Evolutionary conservation across 2,329 filamentous ascomycete genomes (phyloP), one percentile per base, ranked within the genome.

Genomic region (Fusarium dlaminii): DNA sequence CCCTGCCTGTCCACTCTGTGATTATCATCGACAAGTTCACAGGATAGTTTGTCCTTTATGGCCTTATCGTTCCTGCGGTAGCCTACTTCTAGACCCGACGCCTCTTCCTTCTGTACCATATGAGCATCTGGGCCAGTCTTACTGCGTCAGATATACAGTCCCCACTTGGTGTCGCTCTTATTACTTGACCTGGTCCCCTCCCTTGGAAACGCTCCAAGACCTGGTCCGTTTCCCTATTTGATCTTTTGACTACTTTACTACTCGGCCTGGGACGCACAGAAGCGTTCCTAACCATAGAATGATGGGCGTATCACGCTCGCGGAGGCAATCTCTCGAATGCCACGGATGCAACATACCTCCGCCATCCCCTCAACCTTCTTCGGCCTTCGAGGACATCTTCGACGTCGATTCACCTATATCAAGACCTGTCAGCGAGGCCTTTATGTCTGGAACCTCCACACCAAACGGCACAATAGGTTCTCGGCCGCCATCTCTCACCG

Each of bases 401-500:
- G 81, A 82, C 77, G 87, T 87, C 83, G 77, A 79, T 56, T 68
- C 70, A 36, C 71, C 85, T 39, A 78, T 82, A 29, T 89, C 88
- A 12, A 83, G 88, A 64, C 87, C 86, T 20, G 75, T 83, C 46
- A 90, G 88, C 79, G 80, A 86, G 80, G 83, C 84, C 60, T 83
- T 86, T 63, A 81, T 85, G 51, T 86, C 85, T 45, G 83, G 84
- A 46, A 80, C 82, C 48, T 80, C 81, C 59, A 82, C 80, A 43
- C 78, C 80, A 22, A 81, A 75, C 67, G 75, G 76, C 69, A 75
- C 72, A 54, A 81, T 81, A 77, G 77, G 79, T 24, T 74, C 80
- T 57, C 76, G 77, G 24, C 85, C 84, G 34, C 96, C 94, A 48
- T 93, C 94, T 36, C 86, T 99, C 56, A 89, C 92, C 67, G 96